Conservation (phyloP, 306 rosid genomes). For the Ochetophila trinervis region DNA sequence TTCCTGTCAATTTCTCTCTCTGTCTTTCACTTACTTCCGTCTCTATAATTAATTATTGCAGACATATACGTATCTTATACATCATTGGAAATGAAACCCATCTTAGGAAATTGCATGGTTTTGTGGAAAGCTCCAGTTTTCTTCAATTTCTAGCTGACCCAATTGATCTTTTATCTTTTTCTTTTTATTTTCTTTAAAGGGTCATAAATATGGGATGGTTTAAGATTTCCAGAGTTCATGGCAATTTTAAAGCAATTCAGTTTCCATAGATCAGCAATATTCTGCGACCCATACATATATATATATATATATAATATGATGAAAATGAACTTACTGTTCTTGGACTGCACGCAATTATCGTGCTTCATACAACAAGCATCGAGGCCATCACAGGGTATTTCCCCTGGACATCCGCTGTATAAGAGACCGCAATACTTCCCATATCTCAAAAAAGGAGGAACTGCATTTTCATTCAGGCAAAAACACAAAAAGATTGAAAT, state of each 20-base stretch:
- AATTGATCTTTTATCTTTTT: neutral
- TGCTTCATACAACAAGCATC: constrained; percentile 93
- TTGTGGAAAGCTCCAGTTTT: neutral
- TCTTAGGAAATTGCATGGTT: neutral
- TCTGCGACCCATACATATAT: neutral
- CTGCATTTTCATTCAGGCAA: constrained; percentile 28
- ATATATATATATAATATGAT: neutral
- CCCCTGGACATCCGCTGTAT: constrained; percentile 92
- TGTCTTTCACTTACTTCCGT: too few species aligned
- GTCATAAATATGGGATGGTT: too few species aligned
- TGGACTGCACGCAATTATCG: constrained; percentile 66
- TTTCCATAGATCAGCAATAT: neutral
- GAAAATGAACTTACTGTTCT: constrained; percentile 54
- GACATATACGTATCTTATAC: neutral
- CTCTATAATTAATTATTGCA: neutral
- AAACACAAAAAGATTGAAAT: neutral
- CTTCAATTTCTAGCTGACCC: neutral
- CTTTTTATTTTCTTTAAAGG: neutral
- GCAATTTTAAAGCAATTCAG: too few species aligned
- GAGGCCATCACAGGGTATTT: constrained; percentile 92
- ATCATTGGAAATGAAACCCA: neutral
- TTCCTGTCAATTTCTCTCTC: neutral
- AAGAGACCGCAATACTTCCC: constrained; percentile 91
- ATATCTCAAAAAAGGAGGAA: constrained; percentile 85
- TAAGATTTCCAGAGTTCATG: too few species aligned